Evolutionary conservation across 805 yeast genomes (phyloP), one percentile per base, ranked within the genome.

Genomic region (Candida parachauliodes): DNA sequence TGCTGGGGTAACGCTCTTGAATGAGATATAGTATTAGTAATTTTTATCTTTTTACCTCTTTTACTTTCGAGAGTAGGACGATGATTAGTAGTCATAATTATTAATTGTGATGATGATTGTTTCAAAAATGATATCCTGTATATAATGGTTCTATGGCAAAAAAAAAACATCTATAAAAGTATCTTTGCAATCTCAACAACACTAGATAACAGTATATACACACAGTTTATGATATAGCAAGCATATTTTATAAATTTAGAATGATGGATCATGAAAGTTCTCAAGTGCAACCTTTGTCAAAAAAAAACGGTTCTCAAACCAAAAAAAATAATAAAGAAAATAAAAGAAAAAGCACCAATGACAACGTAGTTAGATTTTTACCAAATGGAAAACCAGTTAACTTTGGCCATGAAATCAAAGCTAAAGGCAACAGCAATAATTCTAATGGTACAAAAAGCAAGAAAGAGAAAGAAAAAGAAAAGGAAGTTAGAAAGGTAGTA

Each of bases 51-150:
- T 39, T 60, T 58, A 4, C 72, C 72, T 28, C 61, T 48, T 42
- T 67, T 67, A 32, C 65, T 60, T 39, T 67, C 72, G 24, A 67
- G 50, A 5, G 70, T 63, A 7, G 72, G 72, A 34, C 71, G 51
- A 42, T 67, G 71, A 42, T 67, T 67, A 6, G 70, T 60, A n/a
- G 70, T 63, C 70, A 64, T 65, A 16, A 8, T 28, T 12, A n/a
- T 11, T 24, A 8, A 12, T 26, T 26, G 8, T 26, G 8, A 26
- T 11, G 11, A 26, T 10, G 15, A 16, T 5, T 15, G 10, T 27
- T 14, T 12, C 14, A 15, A n/a, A 17, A 5, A n/a, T 17, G 7
- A 9, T 16, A 9, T n/a, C 24, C 22, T 20, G 24, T 16, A 19
- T 30, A n/a, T 19, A 19, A 19, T 4, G 32, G 28, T 30, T 36